Percentiles rank a stretch among this genome's conserved stretches.
These are phyloP conservation scores for Roridomyces roridus DNA, from an alignment of 768 basidiomycete species.

Conservation along the genomic window DNA sequence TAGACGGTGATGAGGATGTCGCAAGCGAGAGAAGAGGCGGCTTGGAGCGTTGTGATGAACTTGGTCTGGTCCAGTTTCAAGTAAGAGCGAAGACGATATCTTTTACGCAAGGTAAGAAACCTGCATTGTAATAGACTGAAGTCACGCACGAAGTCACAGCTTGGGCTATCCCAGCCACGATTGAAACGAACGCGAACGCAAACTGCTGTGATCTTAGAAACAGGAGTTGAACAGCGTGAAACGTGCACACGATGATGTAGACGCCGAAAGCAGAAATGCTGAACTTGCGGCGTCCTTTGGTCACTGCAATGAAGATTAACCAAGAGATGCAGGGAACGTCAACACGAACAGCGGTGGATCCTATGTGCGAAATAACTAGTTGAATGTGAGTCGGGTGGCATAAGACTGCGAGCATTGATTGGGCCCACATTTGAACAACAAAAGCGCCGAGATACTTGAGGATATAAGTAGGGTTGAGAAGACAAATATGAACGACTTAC, in stretches of 20 bases:
- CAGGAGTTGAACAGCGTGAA: no score
- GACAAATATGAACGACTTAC: conserved; percentile 4
- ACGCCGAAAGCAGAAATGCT: conserved; percentile 7
- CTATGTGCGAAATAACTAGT: conserved; percentile 15
- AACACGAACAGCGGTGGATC: background rate
- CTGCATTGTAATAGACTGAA: background rate
- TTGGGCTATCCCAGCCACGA: conserved; percentile 18
- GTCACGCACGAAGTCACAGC: background rate
- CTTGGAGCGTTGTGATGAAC: conserved; percentile 17
- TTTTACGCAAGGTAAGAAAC: background rate
- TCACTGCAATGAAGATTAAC: background rate
- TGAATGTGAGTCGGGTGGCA: no score
- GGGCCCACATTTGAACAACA: conserved; percentile 2
- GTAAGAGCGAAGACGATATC: conserved; percentile 7
- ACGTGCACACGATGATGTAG: conserved; percentile 2
- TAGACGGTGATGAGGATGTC: conserved; percentile 16
- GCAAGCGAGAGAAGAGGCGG: conserved; percentile 13
- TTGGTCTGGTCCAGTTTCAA: conserved; percentile 14
- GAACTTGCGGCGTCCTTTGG: conserved; percentile 5
- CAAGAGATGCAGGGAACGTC: background rate
- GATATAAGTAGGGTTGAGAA: background rate
- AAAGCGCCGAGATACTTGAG: conserved; percentile 17
- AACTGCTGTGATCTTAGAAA: no score
- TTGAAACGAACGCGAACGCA: no score
- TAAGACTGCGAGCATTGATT: background rate